Conservation (phyloP, 345 rosid genomes). For the Bruguiera sexangula region DNA sequence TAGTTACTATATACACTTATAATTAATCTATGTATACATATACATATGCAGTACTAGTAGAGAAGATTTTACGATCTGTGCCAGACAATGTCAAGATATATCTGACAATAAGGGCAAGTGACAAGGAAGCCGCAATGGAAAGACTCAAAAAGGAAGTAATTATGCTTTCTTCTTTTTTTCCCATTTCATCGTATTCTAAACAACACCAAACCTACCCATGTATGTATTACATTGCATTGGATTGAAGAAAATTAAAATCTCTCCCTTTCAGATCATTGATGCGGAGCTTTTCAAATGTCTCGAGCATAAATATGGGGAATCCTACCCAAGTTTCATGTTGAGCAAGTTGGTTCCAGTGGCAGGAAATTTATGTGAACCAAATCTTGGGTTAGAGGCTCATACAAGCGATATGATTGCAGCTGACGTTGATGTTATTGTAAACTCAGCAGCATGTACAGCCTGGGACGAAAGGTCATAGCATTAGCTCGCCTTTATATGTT, state of each 20-base stretch:
- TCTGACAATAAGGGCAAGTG: slow-evolving; percentile 28
- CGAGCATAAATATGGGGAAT: slow-evolving; percentile 20
- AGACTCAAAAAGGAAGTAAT: slow-evolving; percentile 23
- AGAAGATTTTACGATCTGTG: slow-evolving; percentile 33
- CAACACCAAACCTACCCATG: neutral
- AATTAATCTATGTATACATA: too few species aligned
- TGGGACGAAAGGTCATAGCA: slow-evolving; percentile 12
- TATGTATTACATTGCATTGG: neutral
- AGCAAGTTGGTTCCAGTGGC: slow-evolving; percentile 33
- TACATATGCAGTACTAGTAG: slow-evolving; percentile 13
- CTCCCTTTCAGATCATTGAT: slow-evolving; percentile 18
- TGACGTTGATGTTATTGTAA: slow-evolving; percentile 31
- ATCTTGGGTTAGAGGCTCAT: slow-evolving; percentile 24
- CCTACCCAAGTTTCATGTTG: slow-evolving; percentile 26
- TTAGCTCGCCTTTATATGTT: too few species aligned
- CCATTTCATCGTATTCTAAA: neutral
- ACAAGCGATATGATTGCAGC: slow-evolving; percentile 1
- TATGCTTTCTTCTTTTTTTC: neutral
- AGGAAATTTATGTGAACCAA: slow-evolving; percentile 24
- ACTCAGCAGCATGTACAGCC: slow-evolving; percentile 33
- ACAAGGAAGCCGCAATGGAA: neutral
- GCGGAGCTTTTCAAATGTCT: slow-evolving; percentile 29
- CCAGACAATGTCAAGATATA: slow-evolving; percentile 31
- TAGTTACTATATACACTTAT: too few species aligned
- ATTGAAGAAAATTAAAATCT: neutral